Conservation (phyloP, 257 asterid species). For the Nicotiana benthamiana region DNA sequence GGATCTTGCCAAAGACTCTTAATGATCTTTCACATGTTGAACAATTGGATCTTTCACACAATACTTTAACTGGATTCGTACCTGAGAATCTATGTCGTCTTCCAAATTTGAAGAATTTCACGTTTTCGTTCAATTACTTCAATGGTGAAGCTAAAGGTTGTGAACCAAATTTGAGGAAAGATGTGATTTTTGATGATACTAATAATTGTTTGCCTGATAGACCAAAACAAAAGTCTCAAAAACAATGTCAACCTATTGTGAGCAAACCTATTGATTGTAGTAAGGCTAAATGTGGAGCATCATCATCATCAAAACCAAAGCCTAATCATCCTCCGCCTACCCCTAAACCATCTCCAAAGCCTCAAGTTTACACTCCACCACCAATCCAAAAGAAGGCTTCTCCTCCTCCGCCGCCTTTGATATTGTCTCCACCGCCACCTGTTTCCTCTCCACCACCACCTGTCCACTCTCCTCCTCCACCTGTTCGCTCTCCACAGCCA, state of each 20-base stretch:
- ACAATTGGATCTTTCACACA: constrained; percentile 18
- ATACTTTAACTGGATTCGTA: constrained; percentile 22
- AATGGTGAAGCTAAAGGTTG: constrained; percentile 18
- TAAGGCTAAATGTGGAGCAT: constrained; percentile 13
- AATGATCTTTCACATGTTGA: constrained; percentile 17
- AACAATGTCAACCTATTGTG: constrained; percentile 19
- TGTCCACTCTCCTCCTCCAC: not conserved
- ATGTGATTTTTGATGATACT: constrained; percentile 11
- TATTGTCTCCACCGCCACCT: not conserved
- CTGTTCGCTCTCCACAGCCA: not conserved
- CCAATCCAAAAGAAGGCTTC: not conserved
- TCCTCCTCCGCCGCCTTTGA: not conserved
- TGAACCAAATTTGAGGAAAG: not conserved
- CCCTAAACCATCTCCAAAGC: not conserved
- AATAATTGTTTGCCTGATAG: constrained; percentile 27
- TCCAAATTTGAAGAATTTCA: constrained; percentile 17
- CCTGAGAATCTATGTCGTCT: constrained; percentile 19
- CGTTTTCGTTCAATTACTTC: constrained; percentile 22
- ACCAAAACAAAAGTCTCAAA: constrained; percentile 19
- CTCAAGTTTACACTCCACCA: not conserved
- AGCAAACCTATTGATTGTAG: constrained; percentile 25
- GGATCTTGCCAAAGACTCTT: constrained; percentile 21
- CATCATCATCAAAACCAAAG: not conserved
- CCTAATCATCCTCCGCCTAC: not conserved
- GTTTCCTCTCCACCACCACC: not conserved